A percentile compares a stretch with the other conserved stretches of the same genome.
phyloP scores from a whole-genome alignment of 1,284 basidiomycete genomes.

The Mycena sp. region DNA sequence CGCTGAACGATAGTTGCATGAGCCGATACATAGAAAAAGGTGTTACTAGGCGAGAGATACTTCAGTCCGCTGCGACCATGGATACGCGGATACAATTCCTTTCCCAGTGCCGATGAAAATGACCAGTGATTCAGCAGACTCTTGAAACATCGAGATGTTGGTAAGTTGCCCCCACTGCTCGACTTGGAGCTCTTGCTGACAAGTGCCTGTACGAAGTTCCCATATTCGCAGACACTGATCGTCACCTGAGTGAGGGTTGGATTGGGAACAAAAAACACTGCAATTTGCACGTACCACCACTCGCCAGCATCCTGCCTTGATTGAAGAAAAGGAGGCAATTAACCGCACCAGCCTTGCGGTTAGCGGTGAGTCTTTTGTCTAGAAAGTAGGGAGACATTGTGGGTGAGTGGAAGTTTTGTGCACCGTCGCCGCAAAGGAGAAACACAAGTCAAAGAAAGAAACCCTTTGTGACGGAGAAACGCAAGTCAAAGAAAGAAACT shows the following conservation, averaged over 20 bases:
- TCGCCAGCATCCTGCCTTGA: not conserved
- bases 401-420: not conserved
- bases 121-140: not conserved
- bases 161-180: not conserved
- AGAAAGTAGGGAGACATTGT: not conserved
- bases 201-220: not conserved
- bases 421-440: too few relatives aligned
- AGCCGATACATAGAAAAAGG: too few relatives aligned
- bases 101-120: not conserved
- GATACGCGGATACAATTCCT: not conserved
- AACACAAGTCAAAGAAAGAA: too few relatives aligned
- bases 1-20: too few relatives aligned
- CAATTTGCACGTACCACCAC: not conserved
- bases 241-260: not conserved
- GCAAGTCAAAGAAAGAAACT: too few relatives aligned
- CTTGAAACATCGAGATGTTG: not conserved
- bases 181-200: not conserved
- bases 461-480: too few relatives aligned
- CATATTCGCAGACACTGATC: not conserved
- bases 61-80: not conserved
- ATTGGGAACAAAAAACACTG: not conserved
- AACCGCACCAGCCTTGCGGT: not conserved
- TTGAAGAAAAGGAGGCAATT: not conserved
- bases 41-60: too few relatives aligned
- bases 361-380: not conserved